Evolutionary conservation across 441 rosid species (phyloP), one percentile per base, ranked within the genome.

Genomic region (Biscutella laevigata): DNA sequence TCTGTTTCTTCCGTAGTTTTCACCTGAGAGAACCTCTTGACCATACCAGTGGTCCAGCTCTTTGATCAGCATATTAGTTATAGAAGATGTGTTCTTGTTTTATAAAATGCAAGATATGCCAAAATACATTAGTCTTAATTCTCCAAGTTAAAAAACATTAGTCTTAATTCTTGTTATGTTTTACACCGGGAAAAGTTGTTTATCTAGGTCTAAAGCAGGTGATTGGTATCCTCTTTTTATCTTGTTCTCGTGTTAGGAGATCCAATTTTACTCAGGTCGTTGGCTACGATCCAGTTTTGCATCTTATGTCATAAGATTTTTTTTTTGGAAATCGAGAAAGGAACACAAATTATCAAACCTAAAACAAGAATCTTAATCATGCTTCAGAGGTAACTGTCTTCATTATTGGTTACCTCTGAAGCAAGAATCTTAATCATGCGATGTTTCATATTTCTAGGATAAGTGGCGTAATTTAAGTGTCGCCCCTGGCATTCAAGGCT

Each of bases 381-480:
- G n/a, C n/a, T 17, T 17, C 20, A 17, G 20, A 1, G 20, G 20
- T 17, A 17, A 17, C 26, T 35, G 45, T 45, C 28, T 44, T 42
- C 14, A 3, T 21, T 53, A 20, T 35, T 34, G 22, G 25, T 44
- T 34, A 10, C 32, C 7, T 45, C 30, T 27, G 14, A 56, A 55
- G 2, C 32, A 63, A 17, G 50, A 54, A 25, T 41, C 46, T 46
- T 47, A 26, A 50, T 5, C 29, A 26, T 25, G 51, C 7, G 5
- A 37, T 34, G 13, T 57, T 58, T 64, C 21, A 12, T 57, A 17
- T 24, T 52, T 36, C 3, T 72, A 81, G 95, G 95, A 87, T 54
- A 88, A 88, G 61, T 88, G 96, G 96, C 77, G 94, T 45, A 88
- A 88, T 64, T 56, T 84, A 71, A 74, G 77, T 71, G 89, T 86